phyloP scores from a whole-genome alignment of 208 protist species.

The Trypanosoma congolense region DNA sequence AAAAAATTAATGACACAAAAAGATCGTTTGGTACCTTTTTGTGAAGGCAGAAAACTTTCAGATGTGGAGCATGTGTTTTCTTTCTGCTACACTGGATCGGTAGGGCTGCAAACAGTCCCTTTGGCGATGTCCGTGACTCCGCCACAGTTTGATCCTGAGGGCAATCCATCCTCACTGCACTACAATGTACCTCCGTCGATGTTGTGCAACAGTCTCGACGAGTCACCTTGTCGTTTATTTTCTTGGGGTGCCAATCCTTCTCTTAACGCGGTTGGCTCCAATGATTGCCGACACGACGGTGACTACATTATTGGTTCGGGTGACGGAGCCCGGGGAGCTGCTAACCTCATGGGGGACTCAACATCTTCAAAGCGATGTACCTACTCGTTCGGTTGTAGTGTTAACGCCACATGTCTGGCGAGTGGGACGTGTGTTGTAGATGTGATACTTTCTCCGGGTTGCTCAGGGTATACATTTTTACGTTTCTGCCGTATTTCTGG shows the following conservation, averaged over 20 bases:
- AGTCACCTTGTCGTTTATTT: not conserved
- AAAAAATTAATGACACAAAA: conserved; percentile 52
- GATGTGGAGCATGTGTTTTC: conserved; percentile 77
- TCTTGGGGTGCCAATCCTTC: no score
- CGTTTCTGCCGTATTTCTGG: conserved; percentile 78
- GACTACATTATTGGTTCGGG: no score
- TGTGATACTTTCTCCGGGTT: conserved; percentile 66
- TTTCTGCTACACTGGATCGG: conserved; percentile 72
- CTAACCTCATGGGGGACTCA: not conserved
- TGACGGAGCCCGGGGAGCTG: no score
- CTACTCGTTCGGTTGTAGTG: conserved; percentile 39
- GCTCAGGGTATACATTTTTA: conserved; percentile 74
- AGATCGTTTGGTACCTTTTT: conserved; percentile 61
- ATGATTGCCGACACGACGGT: no score
- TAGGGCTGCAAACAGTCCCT: conserved; percentile 23
- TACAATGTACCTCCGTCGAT: not conserved
- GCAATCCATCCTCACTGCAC: not conserved
- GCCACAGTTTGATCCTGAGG: not conserved
- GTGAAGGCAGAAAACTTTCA: conserved; percentile 59
- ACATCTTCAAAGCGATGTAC: conserved; percentile 34
- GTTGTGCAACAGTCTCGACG: not conserved
- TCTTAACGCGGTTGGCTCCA: no score
- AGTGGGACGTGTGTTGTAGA: conserved; percentile 76
- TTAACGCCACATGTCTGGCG: conserved; percentile 33
- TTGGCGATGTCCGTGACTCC: not conserved